Conservation (phyloP, 768 basidiomycete species). For the Lactarius hatsudake region DNA sequence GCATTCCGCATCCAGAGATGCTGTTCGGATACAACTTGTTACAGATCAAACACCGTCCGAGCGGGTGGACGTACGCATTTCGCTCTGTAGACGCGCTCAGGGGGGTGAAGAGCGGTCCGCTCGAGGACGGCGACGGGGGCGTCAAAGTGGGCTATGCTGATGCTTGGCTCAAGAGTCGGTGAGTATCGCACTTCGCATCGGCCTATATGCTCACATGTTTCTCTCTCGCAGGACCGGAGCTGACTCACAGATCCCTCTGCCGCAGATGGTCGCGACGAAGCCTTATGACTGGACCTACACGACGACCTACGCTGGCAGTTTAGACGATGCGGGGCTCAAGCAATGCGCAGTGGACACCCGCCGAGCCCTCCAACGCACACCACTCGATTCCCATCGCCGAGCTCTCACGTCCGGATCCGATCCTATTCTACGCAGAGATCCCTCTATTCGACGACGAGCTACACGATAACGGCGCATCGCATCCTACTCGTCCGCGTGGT, state of each 20-base stretch:
- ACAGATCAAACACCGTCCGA: slow-evolving; percentile 58
- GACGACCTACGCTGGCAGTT: slow-evolving; percentile 75
- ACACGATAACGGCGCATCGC: slow-evolving; percentile 93
- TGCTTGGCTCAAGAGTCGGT: slow-evolving; percentile 91
- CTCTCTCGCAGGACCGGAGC: slow-evolving; percentile 62
- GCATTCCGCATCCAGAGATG: slow-evolving; percentile 93
- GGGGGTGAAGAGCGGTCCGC: slow-evolving; percentile 71
- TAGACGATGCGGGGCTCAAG: slow-evolving; percentile 26
- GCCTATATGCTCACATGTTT: neutral
- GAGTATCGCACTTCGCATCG: slow-evolving; percentile 28
- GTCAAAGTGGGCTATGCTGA: slow-evolving; percentile 96
- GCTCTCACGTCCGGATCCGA: slow-evolving; percentile 87
- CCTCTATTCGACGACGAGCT: slow-evolving; percentile 95
- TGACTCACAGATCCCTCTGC: slow-evolving; percentile 60
- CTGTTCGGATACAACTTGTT: slow-evolving; percentile 87
- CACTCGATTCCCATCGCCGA: slow-evolving; percentile 82
- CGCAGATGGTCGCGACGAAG: slow-evolving; percentile 71
- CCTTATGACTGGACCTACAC: slow-evolving; percentile 99
- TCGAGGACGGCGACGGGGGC: slow-evolving; percentile 79
- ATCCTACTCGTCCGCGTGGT: slow-evolving; percentile 82
- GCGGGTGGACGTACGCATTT: slow-evolving; percentile 66
- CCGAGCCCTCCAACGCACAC: slow-evolving; percentile 51
- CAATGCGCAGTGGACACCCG: slow-evolving; percentile 46
- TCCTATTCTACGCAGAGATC: slow-evolving; percentile 96
- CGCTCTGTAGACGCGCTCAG: slow-evolving; percentile 63